Conservation (phyloP, 768 basidiomycete genomes). For the Suillus plorans region DNA sequence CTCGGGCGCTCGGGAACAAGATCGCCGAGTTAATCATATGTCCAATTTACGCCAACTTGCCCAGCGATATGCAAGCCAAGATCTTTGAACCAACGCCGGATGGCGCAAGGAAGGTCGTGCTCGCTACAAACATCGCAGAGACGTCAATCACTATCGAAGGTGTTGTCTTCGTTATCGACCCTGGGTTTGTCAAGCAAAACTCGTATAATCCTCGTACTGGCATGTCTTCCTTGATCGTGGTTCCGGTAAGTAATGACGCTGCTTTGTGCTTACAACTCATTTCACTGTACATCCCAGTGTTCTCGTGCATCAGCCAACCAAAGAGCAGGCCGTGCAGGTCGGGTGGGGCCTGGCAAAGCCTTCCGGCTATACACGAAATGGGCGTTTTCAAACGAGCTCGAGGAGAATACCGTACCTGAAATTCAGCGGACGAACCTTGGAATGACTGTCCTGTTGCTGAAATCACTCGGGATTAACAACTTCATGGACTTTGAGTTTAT, state of each 20-base stretch:
- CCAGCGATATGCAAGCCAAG: conserved; percentile 98
- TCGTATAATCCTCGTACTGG: conserved; percentile 98
- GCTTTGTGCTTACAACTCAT: conserved; percentile 2
- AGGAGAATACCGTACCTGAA: conserved; percentile 96
- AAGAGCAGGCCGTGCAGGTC: conserved; percentile 93
- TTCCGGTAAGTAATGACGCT: conserved; percentile 66
- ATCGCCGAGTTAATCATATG: conserved; percentile 92
- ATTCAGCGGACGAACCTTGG: conserved; percentile 98
- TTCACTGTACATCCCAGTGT: conserved; percentile 50
- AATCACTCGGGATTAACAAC: conserved; percentile 97
- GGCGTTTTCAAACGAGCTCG: conserved; percentile 94
- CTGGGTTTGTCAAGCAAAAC: conserved; percentile 99
- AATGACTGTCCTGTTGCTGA: conserved; percentile 92
- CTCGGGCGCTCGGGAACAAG: conserved; percentile 93
- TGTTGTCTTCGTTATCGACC: conserved; percentile 98
- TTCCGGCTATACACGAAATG: conserved; percentile 99
- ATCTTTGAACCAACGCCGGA: conserved; percentile 99
- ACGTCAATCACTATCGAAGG: conserved; percentile 99
- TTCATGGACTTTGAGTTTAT: conserved; percentile 98
- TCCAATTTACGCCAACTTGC: conserved; percentile 98
- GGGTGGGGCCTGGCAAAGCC: conserved; percentile 96
- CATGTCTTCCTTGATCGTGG: conserved; percentile 95
- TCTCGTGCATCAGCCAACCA: conserved; percentile 98
- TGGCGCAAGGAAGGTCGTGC: conserved; percentile 93
- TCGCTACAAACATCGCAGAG: conserved; percentile 99